These are phyloP conservation scores for Ophiocordyceps camponoti-floridani DNA, from an alignment of 2,329 filamentous ascomycete genomes.

Conservation along the genomic window DNA sequence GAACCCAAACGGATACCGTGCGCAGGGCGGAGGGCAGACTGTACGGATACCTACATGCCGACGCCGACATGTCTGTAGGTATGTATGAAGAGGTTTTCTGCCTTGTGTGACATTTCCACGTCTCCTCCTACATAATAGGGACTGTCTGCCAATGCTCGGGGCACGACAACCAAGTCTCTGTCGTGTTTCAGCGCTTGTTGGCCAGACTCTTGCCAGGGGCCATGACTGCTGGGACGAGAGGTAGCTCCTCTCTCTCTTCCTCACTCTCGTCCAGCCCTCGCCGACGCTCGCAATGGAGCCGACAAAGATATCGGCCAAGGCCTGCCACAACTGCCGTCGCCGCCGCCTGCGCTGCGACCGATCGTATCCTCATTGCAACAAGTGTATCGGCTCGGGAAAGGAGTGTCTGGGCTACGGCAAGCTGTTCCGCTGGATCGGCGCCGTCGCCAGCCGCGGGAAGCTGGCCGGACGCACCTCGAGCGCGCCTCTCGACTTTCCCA, in stretches of 20 bases:
- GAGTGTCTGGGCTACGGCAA: constrained; percentile 36
- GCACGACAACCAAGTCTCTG: no score
- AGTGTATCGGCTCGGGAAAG: constrained; percentile 27
- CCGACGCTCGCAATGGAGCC: not conserved
- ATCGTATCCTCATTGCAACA: constrained; percentile 30
- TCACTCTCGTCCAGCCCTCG: not conserved
- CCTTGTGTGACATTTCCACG: no score
- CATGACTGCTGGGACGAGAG: no score
- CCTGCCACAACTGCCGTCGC: constrained; percentile 36
- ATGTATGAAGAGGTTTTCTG: no score
- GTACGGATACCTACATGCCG: no score
- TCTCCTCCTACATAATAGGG: no score
- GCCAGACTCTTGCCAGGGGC: no score
- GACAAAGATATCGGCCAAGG: constrained; percentile 10
- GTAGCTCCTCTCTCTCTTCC: not conserved
- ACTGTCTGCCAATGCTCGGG: no score
- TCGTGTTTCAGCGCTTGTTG: no score
- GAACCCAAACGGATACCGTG: no score
- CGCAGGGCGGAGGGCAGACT: no score
- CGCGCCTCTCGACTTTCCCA: constrained; percentile 9
- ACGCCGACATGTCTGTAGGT: no score
- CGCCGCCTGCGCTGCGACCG: constrained; percentile 34
- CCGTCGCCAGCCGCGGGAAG: constrained; percentile 23
- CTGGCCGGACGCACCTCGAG: constrained; percentile 21
- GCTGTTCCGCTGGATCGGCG: constrained; percentile 33